Percentiles rank a stretch among this genome's conserved stretches.
Conservation (phyloP, 768 basidiomycete genomes). For the Terana coerulea region DNA sequence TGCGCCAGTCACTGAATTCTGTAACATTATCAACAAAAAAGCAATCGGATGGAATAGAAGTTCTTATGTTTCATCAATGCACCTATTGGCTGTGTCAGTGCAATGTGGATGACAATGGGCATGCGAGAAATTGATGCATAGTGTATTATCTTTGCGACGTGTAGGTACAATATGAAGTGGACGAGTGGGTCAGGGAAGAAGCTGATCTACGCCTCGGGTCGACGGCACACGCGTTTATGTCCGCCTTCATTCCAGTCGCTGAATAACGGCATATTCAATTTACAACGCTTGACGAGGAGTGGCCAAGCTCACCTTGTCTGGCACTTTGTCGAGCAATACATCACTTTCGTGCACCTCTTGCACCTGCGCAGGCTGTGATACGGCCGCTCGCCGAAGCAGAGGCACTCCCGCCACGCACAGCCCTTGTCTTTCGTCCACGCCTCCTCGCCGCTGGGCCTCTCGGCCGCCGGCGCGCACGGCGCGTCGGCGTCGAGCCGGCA, state of each 20-base stretch:
- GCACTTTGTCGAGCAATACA: background rate
- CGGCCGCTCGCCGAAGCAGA: background rate
- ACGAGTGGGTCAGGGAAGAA: too few relatives aligned
- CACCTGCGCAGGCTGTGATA: background rate
- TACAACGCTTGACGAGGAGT: background rate
- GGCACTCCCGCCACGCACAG: background rate
- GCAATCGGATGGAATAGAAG: too few relatives aligned
- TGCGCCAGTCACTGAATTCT: too few relatives aligned
- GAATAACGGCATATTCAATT: background rate
- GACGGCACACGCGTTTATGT: background rate
- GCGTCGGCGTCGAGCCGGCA: conserved; percentile 1
- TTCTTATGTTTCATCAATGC: too few relatives aligned
- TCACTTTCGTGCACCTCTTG: background rate
- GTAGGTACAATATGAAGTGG: too few relatives aligned
- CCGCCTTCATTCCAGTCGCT: conserved; percentile 3
- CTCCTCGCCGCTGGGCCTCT: background rate
- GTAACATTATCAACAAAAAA: too few relatives aligned
- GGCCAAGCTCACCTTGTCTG: background rate
- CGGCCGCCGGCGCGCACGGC: background rate
- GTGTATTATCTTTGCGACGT: too few relatives aligned
- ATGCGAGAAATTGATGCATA: too few relatives aligned
- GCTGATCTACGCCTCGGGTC: background rate
- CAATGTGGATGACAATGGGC: too few relatives aligned
- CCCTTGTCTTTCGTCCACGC: background rate
- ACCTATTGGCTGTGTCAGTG: too few relatives aligned